Conservation (phyloP, 1,139 yeast genomes). For the Taphrina populina region DNA sequence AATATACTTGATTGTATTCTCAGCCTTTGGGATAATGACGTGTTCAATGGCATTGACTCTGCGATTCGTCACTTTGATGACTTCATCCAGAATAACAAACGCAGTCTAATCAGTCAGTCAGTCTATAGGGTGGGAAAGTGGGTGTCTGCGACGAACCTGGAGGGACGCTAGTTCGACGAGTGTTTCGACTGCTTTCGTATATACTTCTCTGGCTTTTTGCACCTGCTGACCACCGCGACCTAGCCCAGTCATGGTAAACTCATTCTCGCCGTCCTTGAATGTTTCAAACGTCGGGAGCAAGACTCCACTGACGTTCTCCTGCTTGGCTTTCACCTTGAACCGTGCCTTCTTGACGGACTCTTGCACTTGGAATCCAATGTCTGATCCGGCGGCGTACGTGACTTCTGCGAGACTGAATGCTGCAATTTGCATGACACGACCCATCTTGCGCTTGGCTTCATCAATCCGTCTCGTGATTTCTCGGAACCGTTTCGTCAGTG, state of each 20-base stretch:
- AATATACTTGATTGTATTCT: slow-evolving; percentile 88
- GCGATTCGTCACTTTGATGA: slow-evolving; percentile 93
- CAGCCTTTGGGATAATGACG: slow-evolving; percentile 95
- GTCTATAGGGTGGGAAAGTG: slow-evolving; percentile 45
- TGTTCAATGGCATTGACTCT: slow-evolving; percentile 99
- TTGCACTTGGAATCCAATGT: slow-evolving; percentile 90
- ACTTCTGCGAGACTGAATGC: slow-evolving; percentile 97
- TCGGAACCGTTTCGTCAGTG: slow-evolving; percentile 90
- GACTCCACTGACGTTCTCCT: slow-evolving; percentile 96
- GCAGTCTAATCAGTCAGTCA: slow-evolving; percentile 58
- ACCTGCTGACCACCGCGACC: slow-evolving; percentile 99
- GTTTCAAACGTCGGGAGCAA: slow-evolving; percentile 83
- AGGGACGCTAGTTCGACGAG: slow-evolving; percentile 91
- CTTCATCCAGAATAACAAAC: slow-evolving; percentile 92
- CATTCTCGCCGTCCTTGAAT: slow-evolving; percentile 72
- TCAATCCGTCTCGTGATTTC: slow-evolving; percentile 93
- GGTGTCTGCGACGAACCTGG: slow-evolving; percentile 40
- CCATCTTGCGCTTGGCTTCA: slow-evolving; percentile 96
- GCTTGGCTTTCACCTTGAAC: slow-evolving; percentile 84
- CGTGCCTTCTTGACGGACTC: slow-evolving; percentile 86
- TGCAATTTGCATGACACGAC: slow-evolving; percentile 96
- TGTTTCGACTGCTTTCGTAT: slow-evolving; percentile 93
- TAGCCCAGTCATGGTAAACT: slow-evolving; percentile 91
- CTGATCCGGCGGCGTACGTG: slow-evolving; percentile 93
- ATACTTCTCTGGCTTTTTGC: slow-evolving; percentile 87